These are phyloP conservation scores for Alternaria infectoria DNA, from an alignment of 2,329 filamentous ascomycete genomes.

Conservation along the genomic window DNA sequence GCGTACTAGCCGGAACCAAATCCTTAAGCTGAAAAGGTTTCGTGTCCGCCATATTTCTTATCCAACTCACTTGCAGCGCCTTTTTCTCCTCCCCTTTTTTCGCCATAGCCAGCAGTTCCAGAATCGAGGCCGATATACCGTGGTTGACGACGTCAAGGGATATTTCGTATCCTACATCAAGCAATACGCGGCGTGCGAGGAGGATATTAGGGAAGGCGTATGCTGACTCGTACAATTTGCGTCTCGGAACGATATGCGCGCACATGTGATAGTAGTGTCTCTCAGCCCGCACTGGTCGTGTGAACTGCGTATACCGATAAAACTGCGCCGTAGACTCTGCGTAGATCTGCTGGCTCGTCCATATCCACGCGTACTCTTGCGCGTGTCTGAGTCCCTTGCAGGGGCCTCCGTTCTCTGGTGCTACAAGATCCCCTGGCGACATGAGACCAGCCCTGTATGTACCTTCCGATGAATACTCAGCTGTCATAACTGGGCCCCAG, in stretches of 20 bases:
- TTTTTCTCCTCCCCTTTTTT: not conserved
- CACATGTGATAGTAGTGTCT: not conserved
- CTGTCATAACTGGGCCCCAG: not conserved
- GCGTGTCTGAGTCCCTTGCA: not conserved
- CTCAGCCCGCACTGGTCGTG: rapidly evolving
- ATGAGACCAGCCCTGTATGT: not conserved
- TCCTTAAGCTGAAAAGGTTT: not conserved
- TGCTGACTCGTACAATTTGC: not conserved
- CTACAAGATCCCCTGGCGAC: not conserved
- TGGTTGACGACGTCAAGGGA: not conserved
- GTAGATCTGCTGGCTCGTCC: not conserved
- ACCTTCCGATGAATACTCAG: not conserved
- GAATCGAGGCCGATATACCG: not conserved
- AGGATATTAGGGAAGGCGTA: not conserved
- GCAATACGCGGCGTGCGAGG: not conserved
- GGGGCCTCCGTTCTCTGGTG: not conserved
- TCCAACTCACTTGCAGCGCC: not conserved
- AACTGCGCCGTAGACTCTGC: not conserved
- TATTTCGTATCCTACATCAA: not conserved
- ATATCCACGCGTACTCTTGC: not conserved
- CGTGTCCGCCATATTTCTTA: not conserved
- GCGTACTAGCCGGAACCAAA: not conserved
- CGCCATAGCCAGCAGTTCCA: not conserved
- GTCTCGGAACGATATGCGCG: not conserved
- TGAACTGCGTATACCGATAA: not conserved